Evolutionary conservation across 2,329 filamentous ascomycete species (phyloP).

Genomic region (Ophiocordyceps polyrhachis-furcata): DNA sequence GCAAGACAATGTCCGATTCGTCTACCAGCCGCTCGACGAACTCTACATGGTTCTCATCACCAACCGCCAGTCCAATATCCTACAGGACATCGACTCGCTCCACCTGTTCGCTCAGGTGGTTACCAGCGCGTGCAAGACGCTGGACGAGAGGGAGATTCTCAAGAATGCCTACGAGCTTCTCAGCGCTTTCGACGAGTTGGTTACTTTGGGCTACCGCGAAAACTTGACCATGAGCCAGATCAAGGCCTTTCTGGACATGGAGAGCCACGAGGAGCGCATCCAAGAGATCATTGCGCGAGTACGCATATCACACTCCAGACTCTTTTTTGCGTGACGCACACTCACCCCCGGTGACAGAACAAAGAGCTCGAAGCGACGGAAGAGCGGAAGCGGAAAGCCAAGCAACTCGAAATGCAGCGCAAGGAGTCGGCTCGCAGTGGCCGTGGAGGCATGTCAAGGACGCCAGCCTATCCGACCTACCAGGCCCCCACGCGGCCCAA

Average conservation of each 20-base stretch:
- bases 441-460: slow-evolving; percentile 46
- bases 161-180: slow-evolving; percentile 92
- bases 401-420: slow-evolving; percentile 96
- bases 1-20: slow-evolving; percentile 98
- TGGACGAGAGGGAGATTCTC: slow-evolving; percentile 90
- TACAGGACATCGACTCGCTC: slow-evolving; percentile 96
- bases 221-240: slow-evolving; percentile 94
- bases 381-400: slow-evolving; percentile 95
- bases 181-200: slow-evolving; percentile 91
- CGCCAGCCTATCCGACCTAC: slow-evolving; percentile 77
- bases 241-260: slow-evolving; percentile 98
- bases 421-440: slow-evolving; percentile 78
- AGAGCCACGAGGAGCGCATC: slow-evolving; percentile 95
- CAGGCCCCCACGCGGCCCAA: slow-evolving; percentile 59
- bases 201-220: slow-evolving; percentile 88
- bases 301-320: slow-evolving; percentile 13
- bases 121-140: slow-evolving; percentile 82
- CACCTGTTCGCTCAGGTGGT: slow-evolving; percentile 97
- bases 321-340: not conserved
- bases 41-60: slow-evolving; percentile 99
- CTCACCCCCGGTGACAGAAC: slow-evolving; percentile 40
- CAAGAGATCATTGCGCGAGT: slow-evolving; percentile 93
- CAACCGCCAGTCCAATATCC: slow-evolving; percentile 97
- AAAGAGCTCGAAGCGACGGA: slow-evolving; percentile 97
- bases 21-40: slow-evolving; percentile 97